Conservation (phyloP, 352 stramenopile species). For the Blastocystis sp. region DNA sequence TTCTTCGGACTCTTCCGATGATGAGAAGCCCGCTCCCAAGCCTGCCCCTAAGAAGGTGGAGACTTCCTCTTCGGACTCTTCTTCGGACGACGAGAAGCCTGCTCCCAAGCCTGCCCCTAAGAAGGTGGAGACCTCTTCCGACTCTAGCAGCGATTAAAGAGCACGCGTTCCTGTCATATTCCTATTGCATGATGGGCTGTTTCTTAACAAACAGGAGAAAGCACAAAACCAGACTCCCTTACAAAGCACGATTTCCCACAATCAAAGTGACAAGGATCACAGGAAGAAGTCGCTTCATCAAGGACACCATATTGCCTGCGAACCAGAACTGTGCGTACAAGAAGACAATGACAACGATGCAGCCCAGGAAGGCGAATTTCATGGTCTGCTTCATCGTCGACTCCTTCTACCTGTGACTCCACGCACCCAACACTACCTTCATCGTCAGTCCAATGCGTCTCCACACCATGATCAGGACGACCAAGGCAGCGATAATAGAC, state of each 20-base stretch:
- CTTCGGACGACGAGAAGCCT: constrained; percentile 52
- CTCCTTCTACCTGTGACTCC: not conserved
- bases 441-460: not conserved
- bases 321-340: constrained; percentile 49
- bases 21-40: constrained; percentile 52
- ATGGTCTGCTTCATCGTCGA: not conserved
- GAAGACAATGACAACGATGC: constrained; percentile 2
- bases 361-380: constrained; percentile 3
- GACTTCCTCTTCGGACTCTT: constrained; percentile 11
- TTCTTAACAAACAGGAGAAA: constrained; percentile 39
- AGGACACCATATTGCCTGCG: constrained; percentile 23
- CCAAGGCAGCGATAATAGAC: not conserved
- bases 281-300: constrained; percentile 34
- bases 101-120: constrained; percentile 36
- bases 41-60: constrained; percentile 51
- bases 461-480: not conserved
- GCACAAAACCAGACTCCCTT: constrained; percentile 3
- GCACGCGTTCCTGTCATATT: no score
- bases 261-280: constrained; percentile 13
- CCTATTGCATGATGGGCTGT: constrained; percentile 7
- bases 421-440: not conserved
- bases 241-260: constrained; percentile 46
- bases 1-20: constrained; percentile 28
- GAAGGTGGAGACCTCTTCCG: constrained; percentile 8
- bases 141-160: constrained; percentile 47